phyloP scores from a whole-genome alignment of 129 eudicot genomes.

The Centrapalus pauciflorus region DNA sequence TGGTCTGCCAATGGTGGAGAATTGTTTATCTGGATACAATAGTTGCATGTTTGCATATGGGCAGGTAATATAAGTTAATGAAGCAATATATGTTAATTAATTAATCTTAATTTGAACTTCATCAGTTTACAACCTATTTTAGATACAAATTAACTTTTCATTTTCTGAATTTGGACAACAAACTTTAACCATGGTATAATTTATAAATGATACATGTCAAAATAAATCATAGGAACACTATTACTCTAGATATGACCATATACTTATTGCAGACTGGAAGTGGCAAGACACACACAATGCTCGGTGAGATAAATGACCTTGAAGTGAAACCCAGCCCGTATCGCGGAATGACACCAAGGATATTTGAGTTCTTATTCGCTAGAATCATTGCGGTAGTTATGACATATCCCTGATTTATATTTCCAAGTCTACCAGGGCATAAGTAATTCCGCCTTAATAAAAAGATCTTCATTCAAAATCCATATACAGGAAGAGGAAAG shows the following conservation, averaged over 20 bases:
- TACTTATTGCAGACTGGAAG: conserved; percentile 72
- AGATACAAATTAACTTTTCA: neutral
- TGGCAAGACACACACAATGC: conserved; percentile 93
- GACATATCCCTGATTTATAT: neutral
- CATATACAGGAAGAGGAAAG: conserved; percentile 71
- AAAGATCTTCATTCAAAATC: neutral
- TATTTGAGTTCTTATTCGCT: conserved; percentile 86
- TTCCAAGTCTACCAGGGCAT: neutral
- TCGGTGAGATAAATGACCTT: conserved; percentile 71
- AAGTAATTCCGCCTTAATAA: neutral
- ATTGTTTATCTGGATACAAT: conserved; percentile 90
- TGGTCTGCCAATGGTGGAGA: conserved; percentile 97
- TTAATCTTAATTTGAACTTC: neutral
- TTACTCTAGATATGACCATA: neutral
- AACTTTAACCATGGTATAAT: neutral
- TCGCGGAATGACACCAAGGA: conserved; percentile 95
- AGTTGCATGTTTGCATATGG: conserved; percentile 97
- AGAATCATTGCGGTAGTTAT: conserved; percentile 70
- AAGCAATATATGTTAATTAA: neutral
- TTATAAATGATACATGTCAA: neutral
- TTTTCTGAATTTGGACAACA: no score
- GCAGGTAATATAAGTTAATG: conserved; percentile 50
- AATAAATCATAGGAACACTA: neutral
- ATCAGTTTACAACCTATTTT: neutral
- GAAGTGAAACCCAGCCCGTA: conserved; percentile 65